phyloP scores from a whole-genome alignment of 306 rosid species.

The Inga laurina region DNA sequence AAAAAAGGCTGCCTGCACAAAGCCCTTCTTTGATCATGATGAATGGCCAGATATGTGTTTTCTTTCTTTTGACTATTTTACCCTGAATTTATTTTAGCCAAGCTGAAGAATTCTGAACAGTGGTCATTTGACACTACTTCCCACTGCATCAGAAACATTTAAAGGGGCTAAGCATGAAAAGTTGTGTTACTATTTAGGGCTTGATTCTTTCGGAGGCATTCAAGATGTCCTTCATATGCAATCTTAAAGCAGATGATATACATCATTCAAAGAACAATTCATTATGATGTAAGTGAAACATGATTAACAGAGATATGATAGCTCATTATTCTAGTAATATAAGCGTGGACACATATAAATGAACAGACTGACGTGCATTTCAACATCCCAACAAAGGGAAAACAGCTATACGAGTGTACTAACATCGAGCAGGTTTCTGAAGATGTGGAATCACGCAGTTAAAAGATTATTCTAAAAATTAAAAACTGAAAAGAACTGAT shows the following conservation, averaged over 20 bases:
- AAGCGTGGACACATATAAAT: neutral
- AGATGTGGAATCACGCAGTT: neutral
- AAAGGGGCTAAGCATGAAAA: neutral
- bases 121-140: neutral
- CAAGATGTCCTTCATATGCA: neutral
- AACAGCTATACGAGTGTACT: conserved; percentile 1
- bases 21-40: neutral
- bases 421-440: neutral
- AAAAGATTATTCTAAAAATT: neutral
- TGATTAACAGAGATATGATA: neutral
- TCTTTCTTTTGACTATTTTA: neutral
- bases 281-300: conserved; percentile 1
- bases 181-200: neutral
- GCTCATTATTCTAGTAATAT: neutral
- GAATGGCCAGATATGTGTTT: neutral
- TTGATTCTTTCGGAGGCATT: neutral
- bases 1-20: neutral
- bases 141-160: conserved; percentile 4
- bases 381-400: conserved; percentile 4
- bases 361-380: neutral
- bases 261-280: neutral
- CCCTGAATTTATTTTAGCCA: neutral
- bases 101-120: conserved; percentile 3
- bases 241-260: neutral
- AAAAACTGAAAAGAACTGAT: neutral